phyloP scores from a whole-genome alignment of 139 green algal genomes.

The Raphidocelis subcapitata region DNA sequence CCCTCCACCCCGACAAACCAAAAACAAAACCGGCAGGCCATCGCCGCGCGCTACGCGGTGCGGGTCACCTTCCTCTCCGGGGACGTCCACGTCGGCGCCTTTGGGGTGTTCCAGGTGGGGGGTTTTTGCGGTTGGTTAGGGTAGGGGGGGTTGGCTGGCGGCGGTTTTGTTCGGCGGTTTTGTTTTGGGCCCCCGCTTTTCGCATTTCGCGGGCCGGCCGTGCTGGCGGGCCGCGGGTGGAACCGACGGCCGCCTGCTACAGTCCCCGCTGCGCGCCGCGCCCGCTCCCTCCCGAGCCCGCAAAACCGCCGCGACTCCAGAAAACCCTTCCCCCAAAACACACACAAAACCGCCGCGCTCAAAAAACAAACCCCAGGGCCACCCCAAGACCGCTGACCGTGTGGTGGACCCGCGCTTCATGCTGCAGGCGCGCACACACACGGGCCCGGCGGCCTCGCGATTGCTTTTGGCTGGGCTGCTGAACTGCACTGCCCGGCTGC shows the following conservation, averaged over 20 bases:
- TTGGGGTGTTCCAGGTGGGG: slow-evolving; percentile 44
- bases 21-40: slow-evolving; percentile 7
- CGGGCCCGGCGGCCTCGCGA: too few species aligned
- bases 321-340: too few species aligned
- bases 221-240: too few species aligned
- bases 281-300: too few species aligned
- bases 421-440: slow-evolving; percentile 22
- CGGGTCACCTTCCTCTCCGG: slow-evolving; percentile 57
- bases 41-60: slow-evolving; percentile 14
- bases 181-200: background rate
- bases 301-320: too few species aligned
- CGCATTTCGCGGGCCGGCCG: background rate
- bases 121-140: background rate
- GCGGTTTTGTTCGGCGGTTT: background rate
- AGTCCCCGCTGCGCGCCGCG: too few species aligned
- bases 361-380: too few species aligned
- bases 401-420: slow-evolving; percentile 42
- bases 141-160: background rate
- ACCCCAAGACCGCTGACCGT: slow-evolving; percentile 29
- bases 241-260: too few species aligned
- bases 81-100: slow-evolving; percentile 49
- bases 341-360: too few species aligned
- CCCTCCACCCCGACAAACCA: too few species aligned
- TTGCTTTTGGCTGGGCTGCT: too few species aligned
- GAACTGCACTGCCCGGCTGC: too few species aligned